phyloP scores from a whole-genome alignment of 2,329 filamentous ascomycete genomes.

The Cyclaneusma minus region DNA sequence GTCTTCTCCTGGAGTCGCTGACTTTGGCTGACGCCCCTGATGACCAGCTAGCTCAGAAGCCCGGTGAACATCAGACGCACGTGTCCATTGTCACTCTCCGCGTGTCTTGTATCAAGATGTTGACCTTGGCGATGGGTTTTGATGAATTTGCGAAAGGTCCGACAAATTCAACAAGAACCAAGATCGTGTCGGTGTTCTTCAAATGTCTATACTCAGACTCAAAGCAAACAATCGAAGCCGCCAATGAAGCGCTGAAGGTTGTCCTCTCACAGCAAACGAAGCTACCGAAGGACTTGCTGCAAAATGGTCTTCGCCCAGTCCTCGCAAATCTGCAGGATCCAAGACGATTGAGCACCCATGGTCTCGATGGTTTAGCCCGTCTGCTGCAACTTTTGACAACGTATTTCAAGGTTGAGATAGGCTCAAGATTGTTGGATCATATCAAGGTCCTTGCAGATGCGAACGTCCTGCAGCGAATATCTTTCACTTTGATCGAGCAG shows the following conservation, averaged over 20 bases:
- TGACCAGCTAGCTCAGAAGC: constrained; percentile 82
- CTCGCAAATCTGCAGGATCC: constrained; percentile 91
- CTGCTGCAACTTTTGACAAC: constrained; percentile 85
- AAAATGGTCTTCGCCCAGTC: constrained; percentile 89
- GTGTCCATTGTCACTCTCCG: constrained; percentile 84
- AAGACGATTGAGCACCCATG: constrained; percentile 74
- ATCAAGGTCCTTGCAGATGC: constrained; percentile 82
- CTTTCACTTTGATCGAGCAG: constrained; percentile 89
- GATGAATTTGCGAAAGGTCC: constrained; percentile 74
- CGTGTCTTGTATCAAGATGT: constrained; percentile 81
- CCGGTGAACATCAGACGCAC: constrained; percentile 85
- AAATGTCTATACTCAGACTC: constrained; percentile 92
- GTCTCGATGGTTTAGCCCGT: constrained; percentile 79
- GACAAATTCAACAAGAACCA: constrained; percentile 47
- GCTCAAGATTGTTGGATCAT: constrained; percentile 80
- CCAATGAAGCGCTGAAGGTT: constrained; percentile 76
- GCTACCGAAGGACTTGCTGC: constrained; percentile 84
- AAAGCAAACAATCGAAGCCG: constrained; percentile 80
- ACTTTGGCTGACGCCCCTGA: constrained; percentile 91
- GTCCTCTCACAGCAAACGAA: constrained; percentile 83
- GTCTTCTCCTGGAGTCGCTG: constrained; percentile 82
- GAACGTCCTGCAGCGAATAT: constrained; percentile 68
- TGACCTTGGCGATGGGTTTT: constrained; percentile 87
- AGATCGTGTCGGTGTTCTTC: constrained; percentile 92
- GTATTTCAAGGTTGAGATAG: constrained; percentile 99